Evolutionary conservation across 768 basidiomycete genomes (phyloP).

Genomic region (Mycena olivaceomarginata): DNA sequence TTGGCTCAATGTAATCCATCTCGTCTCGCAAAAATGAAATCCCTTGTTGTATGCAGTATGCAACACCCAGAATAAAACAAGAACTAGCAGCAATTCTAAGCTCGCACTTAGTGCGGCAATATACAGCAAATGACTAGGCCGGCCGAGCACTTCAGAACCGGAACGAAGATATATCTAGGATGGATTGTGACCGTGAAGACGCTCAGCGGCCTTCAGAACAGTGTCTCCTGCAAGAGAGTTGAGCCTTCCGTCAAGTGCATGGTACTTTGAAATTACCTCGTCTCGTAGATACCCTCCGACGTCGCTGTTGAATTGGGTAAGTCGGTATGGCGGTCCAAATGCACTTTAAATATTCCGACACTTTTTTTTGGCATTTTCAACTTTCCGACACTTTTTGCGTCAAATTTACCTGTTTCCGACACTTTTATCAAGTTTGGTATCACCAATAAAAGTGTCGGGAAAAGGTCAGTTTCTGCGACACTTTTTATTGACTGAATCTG

Average conservation of each 20-base stretch:
- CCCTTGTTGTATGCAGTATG: too few species aligned
- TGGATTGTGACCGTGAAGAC: constrained; percentile 14
- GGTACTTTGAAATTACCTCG: constrained; percentile 73
- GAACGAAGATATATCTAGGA: constrained; percentile 40
- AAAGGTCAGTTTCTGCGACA: too few species aligned
- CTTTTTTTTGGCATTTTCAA: too few species aligned
- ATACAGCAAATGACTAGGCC: constrained; percentile 37
- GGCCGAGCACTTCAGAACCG: constrained; percentile 69
- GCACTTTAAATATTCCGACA: too few species aligned
- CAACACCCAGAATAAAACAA: background rate
- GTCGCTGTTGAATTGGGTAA: constrained; percentile 72
- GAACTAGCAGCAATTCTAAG: constrained; percentile 15
- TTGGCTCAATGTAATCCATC: too few species aligned
- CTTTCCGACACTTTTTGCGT: too few species aligned
- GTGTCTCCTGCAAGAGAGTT: constrained; percentile 75
- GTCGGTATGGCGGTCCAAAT: constrained; percentile 15
- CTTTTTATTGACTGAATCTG: too few species aligned
- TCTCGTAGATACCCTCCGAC: constrained; percentile 99
- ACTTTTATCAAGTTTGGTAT: too few species aligned
- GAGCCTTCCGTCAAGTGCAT: constrained; percentile 34
- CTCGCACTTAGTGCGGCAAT: constrained; percentile 5
- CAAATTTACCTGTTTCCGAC: too few species aligned
- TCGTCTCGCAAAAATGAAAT: too few species aligned
- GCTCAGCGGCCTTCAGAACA: constrained; percentile 71
- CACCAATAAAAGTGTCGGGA: too few species aligned